Evolutionary conservation across 2,329 filamentous ascomycete species (phyloP), one percentile per base, ranked within the genome.

Genomic region (Diaporthe velutina): DNA sequence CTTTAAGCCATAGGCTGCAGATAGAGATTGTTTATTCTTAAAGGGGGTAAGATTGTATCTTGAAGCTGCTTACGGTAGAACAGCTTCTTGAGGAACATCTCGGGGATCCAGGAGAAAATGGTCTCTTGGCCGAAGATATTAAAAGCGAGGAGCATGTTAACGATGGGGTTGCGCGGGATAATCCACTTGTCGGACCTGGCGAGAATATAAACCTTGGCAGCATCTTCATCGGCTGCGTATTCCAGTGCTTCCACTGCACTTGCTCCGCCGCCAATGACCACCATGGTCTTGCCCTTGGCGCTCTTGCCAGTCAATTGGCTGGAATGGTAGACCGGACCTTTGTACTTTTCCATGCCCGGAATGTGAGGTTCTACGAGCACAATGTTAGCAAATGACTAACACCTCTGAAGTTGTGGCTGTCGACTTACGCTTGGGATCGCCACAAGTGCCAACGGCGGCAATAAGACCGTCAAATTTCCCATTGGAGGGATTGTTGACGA

Each of bases 111-210:
- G 0, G 93, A 95, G 25, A 97, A 83, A 0, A 89, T 81, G 0
- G 93, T 97, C 82, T 97, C 93, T 58, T 93, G 91, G 1, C 94
- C 95, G 75, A 96, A 92, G 70, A 97, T 89, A 82, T 97, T 97
- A 79, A 95, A 85, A 3, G 93, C 90, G 1, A 98, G 88, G 1
- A 97, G 86, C 2, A 90, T 86, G 80, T 97, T 92, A 68, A 97
- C 87, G 57, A 97, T 66, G 0, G 94, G 86, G 77, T 97, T 97
- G 12, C 95, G 90, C 0, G 95, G 95, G 70, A 96, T 96, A 76
- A 97, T 94, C 94, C 94, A 96, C 82, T 96, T 97, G 79, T 96
- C 94, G 19, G 91, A 94, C 30, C 95, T 89, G 0, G 94, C 91
- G 13, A 97, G 88, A 40, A 97, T 92, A 73, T 91, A 92, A 0